Evolutionary conservation across 352 stramenopile species (phyloP), one percentile per base, ranked within the genome.

Genomic region (Thraustochytrium sp.): DNA sequence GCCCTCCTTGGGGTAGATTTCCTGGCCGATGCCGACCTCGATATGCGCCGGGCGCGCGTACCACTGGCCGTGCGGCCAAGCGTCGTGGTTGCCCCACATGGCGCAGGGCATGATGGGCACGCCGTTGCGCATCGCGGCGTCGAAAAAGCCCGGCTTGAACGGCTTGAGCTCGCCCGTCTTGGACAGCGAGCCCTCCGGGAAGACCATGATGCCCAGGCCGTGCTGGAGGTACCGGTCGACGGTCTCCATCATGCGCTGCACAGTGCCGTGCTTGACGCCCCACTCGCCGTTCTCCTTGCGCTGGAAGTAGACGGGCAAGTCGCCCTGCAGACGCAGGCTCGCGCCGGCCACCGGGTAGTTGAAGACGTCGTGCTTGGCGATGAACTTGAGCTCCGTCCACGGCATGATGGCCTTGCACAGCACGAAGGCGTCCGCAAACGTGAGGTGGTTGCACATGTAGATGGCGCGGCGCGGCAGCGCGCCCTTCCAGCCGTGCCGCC

Each of bases 91-190:
- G 42, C 75, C 75, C 55, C 55, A 84, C 40, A 56, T 80, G 21
- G 54, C 75, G 21, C 85, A n/a, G 11, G 75, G 75, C 11, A 84
- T 29, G 29, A 84, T 75, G 37, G 75, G 55, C 16, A 42, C 36
- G 11, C 44, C 34, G 34, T 51, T 62, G 4, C 84, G 13, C 21
- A 76, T 3, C n/a, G 75, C 56, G n/a, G 46, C 34, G 34, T 84
- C 13, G 44, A 84, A 84, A 4, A 84, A 84, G 13, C 75, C 75
- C 0, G 18, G 26, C 61, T 84, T 84, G 42, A 84, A 84, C 26
- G 21, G 16, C 44, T 61, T 48, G 18, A 84, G 40, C 16, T 76
- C 75, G 23, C 59, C 54, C 23, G 75, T 76, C n/a, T 48, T 48
- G n/a, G 34, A 61, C 0, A 84, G 56, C 21, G 55, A 61, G n/a